Evolutionary conservation across 2,329 filamentous ascomycete species (phyloP), one percentile per base, ranked within the genome.

Genomic region (Nemania diffusa): DNA sequence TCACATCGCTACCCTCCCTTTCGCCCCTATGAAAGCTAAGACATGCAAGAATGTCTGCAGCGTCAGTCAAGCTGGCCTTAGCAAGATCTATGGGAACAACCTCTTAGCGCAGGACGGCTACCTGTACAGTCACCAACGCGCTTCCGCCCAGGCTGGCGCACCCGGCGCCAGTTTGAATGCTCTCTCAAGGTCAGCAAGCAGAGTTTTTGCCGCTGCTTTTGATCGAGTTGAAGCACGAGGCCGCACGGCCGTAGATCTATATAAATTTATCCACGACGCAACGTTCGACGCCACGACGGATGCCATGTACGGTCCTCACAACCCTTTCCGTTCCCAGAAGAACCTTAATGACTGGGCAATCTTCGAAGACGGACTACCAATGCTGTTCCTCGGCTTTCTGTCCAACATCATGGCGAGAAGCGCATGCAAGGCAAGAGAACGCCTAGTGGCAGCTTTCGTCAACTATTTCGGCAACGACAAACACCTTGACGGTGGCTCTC

Each of bases 21-120:
- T 69, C 50, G 58, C 66, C 17, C 66, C 66, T 27, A 37, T 61
- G 26, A 51, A 61, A 27, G 46, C 32, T n/a, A 46, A 61, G 46
- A 61, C 50, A 29, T 66, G 67, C 50, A 57, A 64, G 37, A 69
- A 69, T 22, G 67, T 55, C 22, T 57, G 40, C n/a, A 24, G 55
- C 59, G 67, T 69, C 26, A 65, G 66, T 52, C 26, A 66, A 52
- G 55, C 22, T 46, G 67, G 67, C 26, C 65, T 69, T 15, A 42
- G 24, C 55, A 59, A 61, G 56, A 69, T 69, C 22, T 64, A 58
- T 37, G 63, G 55, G 37, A 44, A 62, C 48, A 62, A 68, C 44
- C 65, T 62, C 42, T 48, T 65, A 44, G 53, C 66, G 9, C 61
- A 69, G 20, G 62, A 69, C 59, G 58, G 63, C 58, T 69, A 65